Evolutionary conservation across 169 alveolate genomes (phyloP).

Genomic region (Cystoisospora suis): DNA sequence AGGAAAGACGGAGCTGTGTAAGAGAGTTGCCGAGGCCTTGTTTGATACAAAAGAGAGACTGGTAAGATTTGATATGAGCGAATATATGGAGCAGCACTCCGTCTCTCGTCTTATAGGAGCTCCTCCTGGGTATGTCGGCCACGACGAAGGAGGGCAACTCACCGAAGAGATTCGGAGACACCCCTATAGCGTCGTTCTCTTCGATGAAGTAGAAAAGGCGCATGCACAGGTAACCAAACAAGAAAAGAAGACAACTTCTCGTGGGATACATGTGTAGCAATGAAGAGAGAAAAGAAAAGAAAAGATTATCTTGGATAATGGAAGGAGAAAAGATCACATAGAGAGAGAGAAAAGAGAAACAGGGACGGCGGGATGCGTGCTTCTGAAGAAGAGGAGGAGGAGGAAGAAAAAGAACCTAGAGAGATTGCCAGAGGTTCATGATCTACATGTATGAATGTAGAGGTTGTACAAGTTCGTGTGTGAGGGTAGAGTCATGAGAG

Average conservation of each 20-base stretch:
- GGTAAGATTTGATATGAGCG: slow-evolving; percentile 87
- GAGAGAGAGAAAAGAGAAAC: slow-evolving; percentile 21
- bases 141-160: slow-evolving; percentile 89
- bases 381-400: no score
- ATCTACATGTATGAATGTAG: no score
- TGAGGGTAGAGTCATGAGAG: no score
- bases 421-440: no score
- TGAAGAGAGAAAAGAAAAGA: background rate
- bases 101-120: slow-evolving; percentile 90
- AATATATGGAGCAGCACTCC: slow-evolving; percentile 80
- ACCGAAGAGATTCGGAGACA: slow-evolving; percentile 89
- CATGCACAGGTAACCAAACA: slow-evolving; percentile 84
- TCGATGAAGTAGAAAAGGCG: slow-evolving; percentile 93
- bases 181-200: slow-evolving; percentile 89
- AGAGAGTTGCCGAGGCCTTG: slow-evolving; percentile 88
- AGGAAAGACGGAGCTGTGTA: slow-evolving; percentile 90
- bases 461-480: no score
- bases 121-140: slow-evolving; percentile 93
- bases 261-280: background rate
- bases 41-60: slow-evolving; percentile 80
- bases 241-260: no score
- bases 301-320: background rate
- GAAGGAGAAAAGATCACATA: background rate
- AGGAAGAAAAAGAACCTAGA: no score
- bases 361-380: no score